A percentile compares a stretch with the other conserved stretches of the same genome.
Conservation (phyloP, 1,139 yeast genomes). For the Chernovozyma sophiae-reginae region DNA sequence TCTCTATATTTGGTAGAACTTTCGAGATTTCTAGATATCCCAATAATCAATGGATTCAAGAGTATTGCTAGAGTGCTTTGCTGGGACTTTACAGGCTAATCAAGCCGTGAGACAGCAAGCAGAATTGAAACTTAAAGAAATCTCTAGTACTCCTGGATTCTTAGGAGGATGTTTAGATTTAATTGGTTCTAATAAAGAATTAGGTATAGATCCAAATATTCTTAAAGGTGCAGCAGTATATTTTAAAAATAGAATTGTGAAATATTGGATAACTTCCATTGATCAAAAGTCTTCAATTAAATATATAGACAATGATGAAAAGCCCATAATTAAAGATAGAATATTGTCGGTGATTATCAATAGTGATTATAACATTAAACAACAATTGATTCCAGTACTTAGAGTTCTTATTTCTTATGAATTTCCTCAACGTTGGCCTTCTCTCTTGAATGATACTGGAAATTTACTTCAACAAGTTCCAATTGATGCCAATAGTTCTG, state of each 20-base stretch:
- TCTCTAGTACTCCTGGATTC: slow-evolving; percentile 65
- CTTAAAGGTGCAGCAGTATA: slow-evolving; percentile 83
- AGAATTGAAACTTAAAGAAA: slow-evolving; percentile 58
- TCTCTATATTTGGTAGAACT: too few species aligned
- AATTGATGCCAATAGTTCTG: slow-evolving; percentile 8
- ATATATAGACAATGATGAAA: slow-evolving; percentile 62
- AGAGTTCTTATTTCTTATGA: slow-evolving; percentile 63
- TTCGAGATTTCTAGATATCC: too few species aligned
- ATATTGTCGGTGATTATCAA: slow-evolving; percentile 42
- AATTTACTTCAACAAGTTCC: slow-evolving; percentile 45
- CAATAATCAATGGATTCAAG: slow-evolving; percentile 65
- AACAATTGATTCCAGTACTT: slow-evolving; percentile 69
- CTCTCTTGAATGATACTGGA: slow-evolving; percentile 56
- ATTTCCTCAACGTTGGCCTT: slow-evolving; percentile 70
- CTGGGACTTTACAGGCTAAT: slow-evolving; percentile 75
- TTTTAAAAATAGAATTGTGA: slow-evolving; percentile 70
- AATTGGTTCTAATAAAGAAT: slow-evolving; percentile 36
- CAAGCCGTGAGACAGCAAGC: slow-evolving; percentile 62
- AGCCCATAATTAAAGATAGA: slow-evolving; percentile 63
- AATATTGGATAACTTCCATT: slow-evolving; percentile 51
- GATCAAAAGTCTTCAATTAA: slow-evolving; percentile 18
- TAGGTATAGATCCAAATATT: slow-evolving; percentile 51
- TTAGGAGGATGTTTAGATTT: slow-evolving; percentile 81
- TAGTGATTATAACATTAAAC: slow-evolving; percentile 45
- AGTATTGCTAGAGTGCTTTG: slow-evolving; percentile 69